Evolutionary conservation across 306 rosid genomes (phyloP), one percentile per base, ranked within the genome.

Genomic region (Lablab purpureus): DNA sequence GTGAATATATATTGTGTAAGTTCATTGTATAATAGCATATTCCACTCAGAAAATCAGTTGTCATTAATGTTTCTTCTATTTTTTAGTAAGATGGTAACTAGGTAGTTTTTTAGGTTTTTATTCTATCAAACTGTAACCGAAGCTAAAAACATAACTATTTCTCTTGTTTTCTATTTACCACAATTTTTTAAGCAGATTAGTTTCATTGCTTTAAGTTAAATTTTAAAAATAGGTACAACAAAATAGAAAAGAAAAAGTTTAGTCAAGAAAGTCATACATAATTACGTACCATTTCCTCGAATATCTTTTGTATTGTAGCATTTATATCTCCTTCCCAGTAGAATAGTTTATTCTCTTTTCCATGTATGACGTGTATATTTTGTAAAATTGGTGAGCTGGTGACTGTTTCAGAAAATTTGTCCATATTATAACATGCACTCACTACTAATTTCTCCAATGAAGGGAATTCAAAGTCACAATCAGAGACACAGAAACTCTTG

Each of bases 301-400:
- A 34, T 34, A 34, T 34, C 6, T 34, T 34, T 34, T 34, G 9
- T 6, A 34, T 3, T 11, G 72, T 47, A 23, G 10, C 27, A 6
- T 75, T 23, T 56, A 81, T 12, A 46, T 65, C 45, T 41, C 17
- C 74, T 8, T 28, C 4, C 80, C 84, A 80, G 1, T 40, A 52
- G 14, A 18, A 22, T 47, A 11, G 37, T 6, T 30, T 36, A 0
- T 50, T 5, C 54, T 66, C 66, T 10, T 37, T n/a, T 10, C 27
- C 67, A 18, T 50, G 30, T 6, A 13, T 34, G 1, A 2, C 50
- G 52, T 30, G 3, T 9, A 73, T 37, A 36, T 62, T 3, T 28
- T 0, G 56, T 4, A 81, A 25, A 34, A 7, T 41, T 41, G 80
- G 80, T 34, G 37, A 34, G 9, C 9, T 34, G 37, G 37, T 0